Conservation (phyloP, 2,329 filamentous ascomycete species). For the Pseudohalonectria lignicola region DNA sequence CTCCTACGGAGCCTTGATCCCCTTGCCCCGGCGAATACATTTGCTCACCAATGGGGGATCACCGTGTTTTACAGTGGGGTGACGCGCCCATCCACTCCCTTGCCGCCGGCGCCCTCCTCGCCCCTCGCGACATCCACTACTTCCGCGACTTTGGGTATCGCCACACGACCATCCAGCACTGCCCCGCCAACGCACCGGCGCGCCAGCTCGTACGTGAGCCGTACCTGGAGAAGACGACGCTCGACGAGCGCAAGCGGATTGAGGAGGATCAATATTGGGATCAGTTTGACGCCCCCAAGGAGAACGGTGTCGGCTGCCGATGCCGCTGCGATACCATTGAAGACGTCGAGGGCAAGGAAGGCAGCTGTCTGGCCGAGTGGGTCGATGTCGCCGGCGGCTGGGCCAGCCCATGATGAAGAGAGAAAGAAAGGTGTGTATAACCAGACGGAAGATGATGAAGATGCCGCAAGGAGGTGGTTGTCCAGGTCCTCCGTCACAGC, state of each 20-base stretch:
- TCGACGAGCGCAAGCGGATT: constrained; percentile 69
- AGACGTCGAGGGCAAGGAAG: constrained; percentile 95
- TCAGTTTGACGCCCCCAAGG: constrained; percentile 72
- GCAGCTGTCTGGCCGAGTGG: constrained; percentile 91
- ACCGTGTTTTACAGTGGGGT: constrained; percentile 61
- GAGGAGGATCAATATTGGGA: constrained; percentile 98
- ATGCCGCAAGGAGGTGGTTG: neutral
- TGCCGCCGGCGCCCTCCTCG: constrained; percentile 78
- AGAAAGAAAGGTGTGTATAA: neutral
- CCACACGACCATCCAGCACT: constrained; percentile 98
- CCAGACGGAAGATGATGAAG: neutral
- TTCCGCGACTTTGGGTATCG: constrained; percentile 98
- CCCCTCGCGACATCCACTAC: constrained; percentile 82
- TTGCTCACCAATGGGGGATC: neutral
- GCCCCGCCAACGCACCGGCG: constrained; percentile 85
- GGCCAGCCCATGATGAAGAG: constrained; percentile 39
- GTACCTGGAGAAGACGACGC: constrained; percentile 71
- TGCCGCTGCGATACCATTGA: constrained; percentile 96
- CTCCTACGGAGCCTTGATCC: constrained; percentile 1
- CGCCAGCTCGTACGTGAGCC: constrained; percentile 73
- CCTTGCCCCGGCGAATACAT: too few species aligned
- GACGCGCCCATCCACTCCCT: constrained; percentile 97
- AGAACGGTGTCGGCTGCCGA: constrained; percentile 93
- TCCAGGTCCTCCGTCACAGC: too few species aligned
- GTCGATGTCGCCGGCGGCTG: constrained; percentile 94